Evolutionary conservation across 495 filamentous ascomycete species (phyloP).

Genomic region (Penicillium daleae): DNA sequence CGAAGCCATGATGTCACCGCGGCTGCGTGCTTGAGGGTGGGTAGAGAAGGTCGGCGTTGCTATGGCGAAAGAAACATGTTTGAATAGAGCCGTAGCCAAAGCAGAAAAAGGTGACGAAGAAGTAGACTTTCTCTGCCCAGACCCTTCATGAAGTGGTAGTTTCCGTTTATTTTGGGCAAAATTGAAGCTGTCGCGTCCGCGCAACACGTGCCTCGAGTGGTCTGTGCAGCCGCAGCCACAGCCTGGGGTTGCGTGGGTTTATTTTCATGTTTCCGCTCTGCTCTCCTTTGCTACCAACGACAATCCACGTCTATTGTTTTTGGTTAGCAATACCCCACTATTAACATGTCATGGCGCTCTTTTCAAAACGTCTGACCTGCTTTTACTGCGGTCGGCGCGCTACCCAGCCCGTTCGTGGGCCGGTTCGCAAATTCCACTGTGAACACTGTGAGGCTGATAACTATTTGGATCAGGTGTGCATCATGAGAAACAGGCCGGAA

Average conservation of each 20-base stretch:
- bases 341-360: conserved; percentile 51
- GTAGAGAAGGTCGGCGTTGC: neutral
- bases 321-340: neutral
- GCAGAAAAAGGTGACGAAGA: neutral
- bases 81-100: neutral
- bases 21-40: neutral
- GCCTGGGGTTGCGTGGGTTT: conserved; percentile 25
- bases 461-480: conserved; percentile 68
- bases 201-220: conserved; percentile 35
- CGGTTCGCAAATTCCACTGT: conserved; percentile 67
- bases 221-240: conserved; percentile 30
- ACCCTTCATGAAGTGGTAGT: neutral
- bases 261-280: conserved; percentile 25
- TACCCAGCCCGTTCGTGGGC: conserved; percentile 53
- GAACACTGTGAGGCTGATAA: conserved; percentile 78
- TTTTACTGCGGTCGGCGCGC: conserved; percentile 76
- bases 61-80: conserved; percentile 5
- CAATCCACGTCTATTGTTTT: conserved; percentile 3
- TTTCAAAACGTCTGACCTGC: conserved; percentile 62
- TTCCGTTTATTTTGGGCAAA: conserved; percentile 1
- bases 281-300: conserved; percentile 12
- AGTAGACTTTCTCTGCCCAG: neutral
- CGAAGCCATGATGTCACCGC: conserved; percentile 30
- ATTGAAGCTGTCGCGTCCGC: conserved; percentile 23
- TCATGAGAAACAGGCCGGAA: conserved; percentile 15